Evolutionary conservation across 2,329 filamentous ascomycete genomes (phyloP).

Genomic region (Alternaria solani): DNA sequence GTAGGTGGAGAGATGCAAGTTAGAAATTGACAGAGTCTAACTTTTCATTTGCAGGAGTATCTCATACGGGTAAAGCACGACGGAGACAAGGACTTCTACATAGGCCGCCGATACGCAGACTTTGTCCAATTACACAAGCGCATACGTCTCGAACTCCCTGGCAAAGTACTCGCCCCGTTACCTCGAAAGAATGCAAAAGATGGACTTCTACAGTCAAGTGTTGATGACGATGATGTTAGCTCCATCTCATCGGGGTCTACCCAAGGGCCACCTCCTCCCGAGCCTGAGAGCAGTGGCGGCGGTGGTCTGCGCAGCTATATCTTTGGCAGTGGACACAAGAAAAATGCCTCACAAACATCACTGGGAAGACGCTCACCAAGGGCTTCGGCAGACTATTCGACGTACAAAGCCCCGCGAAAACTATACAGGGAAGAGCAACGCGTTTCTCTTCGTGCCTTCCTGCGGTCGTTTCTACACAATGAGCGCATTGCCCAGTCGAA

Average conservation of each 20-base stretch:
- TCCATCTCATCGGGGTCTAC: slow-evolving; percentile 85
- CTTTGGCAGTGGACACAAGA: slow-evolving; percentile 50
- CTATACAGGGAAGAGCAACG: slow-evolving; percentile 89
- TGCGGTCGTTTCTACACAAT: slow-evolving; percentile 86
- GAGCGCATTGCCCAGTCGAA: slow-evolving; percentile 82
- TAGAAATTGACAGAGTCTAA: slow-evolving; percentile 8
- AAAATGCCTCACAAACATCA: slow-evolving; percentile 53
- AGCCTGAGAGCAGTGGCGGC: slow-evolving; percentile 48
- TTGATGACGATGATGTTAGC: slow-evolving; percentile 73
- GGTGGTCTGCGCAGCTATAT: slow-evolving; percentile 57
- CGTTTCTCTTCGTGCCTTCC: slow-evolving; percentile 87
- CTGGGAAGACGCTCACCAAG: slow-evolving; percentile 44
- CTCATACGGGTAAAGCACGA: slow-evolving; percentile 83
- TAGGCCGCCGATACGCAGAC: slow-evolving; percentile 87
- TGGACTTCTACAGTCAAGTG: slow-evolving; percentile 65
- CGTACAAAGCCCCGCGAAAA: slow-evolving; percentile 58
- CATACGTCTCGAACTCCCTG: slow-evolving; percentile 84
- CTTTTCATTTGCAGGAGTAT: slow-evolving; percentile 71
- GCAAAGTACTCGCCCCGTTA: slow-evolving; percentile 84
- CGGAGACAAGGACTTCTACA: slow-evolving; percentile 76
- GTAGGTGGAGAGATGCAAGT: slow-evolving; percentile 59
- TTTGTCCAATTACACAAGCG: slow-evolving; percentile 82
- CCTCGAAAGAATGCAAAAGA: slow-evolving; percentile 92
- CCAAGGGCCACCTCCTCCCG: slow-evolving; percentile 57
- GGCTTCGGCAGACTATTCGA: slow-evolving; percentile 42